These are phyloP conservation scores for Colletotrichum tropicicola DNA, from an alignment of 2,329 filamentous ascomycete species.

Conservation along the genomic window DNA sequence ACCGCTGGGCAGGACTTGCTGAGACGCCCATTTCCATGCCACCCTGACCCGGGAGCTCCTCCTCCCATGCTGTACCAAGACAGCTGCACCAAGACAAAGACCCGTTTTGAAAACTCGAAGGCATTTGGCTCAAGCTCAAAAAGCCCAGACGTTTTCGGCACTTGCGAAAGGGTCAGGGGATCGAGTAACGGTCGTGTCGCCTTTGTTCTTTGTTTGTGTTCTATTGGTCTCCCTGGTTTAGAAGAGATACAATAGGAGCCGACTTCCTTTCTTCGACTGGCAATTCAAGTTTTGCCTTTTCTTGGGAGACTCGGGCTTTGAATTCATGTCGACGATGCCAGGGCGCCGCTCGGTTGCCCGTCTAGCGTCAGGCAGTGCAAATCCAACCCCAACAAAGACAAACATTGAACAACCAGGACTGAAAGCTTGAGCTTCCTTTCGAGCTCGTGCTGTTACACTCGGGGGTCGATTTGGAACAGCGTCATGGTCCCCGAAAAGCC, in stretches of 20 bases:
- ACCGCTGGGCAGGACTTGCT: background rate
- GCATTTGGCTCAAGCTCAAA: background rate
- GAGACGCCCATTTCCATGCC: background rate
- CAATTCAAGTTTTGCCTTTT: background rate
- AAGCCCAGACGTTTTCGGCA: background rate
- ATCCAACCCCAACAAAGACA: too few relatives aligned
- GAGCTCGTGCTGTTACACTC: too few relatives aligned
- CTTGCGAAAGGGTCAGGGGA: background rate
- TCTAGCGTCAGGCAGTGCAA: too few relatives aligned
- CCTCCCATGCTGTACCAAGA: too few relatives aligned
- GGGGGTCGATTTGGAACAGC: too few relatives aligned
- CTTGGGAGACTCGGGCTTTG: background rate
- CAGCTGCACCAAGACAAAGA: slow-evolving; percentile 6
- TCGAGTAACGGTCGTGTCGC: background rate
- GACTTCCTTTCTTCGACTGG: background rate
- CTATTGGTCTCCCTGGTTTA: background rate
- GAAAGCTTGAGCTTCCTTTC: too few relatives aligned
- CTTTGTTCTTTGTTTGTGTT: slow-evolving; percentile 6
- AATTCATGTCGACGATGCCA: too few relatives aligned
- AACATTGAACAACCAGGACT: too few relatives aligned
- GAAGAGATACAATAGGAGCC: background rate
- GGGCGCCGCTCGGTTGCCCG: too few relatives aligned
- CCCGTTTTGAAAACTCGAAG: background rate
- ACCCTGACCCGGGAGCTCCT: background rate
- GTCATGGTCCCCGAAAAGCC: too few relatives aligned